phyloP scores from a whole-genome alignment of 2,329 filamentous ascomycete genomes.

The Pseudogymnoascus sp. region DNA sequence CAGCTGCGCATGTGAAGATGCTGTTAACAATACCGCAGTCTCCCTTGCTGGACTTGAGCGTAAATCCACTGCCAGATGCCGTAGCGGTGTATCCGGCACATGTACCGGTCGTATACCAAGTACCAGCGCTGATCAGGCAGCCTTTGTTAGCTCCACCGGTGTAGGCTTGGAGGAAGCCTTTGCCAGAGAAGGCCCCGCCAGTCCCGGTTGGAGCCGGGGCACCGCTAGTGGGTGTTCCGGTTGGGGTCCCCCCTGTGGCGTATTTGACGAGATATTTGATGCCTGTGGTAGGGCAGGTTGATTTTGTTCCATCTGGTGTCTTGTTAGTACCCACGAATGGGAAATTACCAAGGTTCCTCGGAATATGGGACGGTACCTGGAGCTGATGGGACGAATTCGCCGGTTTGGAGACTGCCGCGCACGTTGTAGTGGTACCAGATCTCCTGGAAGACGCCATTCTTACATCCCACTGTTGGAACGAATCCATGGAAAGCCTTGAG shows the following conservation, averaged over 20 bases:
- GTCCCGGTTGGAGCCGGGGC: conserved; percentile 27
- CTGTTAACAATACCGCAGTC: conserved; percentile 46
- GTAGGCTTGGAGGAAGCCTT: conserved; percentile 50
- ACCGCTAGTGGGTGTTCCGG: conserved; percentile 18
- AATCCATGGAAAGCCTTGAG: conserved; percentile 37
- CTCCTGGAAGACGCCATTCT: conserved; percentile 38
- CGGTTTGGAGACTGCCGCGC: conserved; percentile 41
- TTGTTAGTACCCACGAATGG: neutral
- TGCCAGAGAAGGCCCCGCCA: conserved; percentile 34
- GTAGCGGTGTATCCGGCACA: conserved; percentile 57
- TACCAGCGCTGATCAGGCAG: conserved; percentile 59
- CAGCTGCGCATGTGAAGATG: conserved; percentile 45
- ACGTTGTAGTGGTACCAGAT: conserved; percentile 47
- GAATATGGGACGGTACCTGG: conserved; percentile 11
- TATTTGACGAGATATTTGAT: conserved; percentile 48
- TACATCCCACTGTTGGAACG: conserved; percentile 36
- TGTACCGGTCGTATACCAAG: conserved; percentile 59
- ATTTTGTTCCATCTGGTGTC: conserved; percentile 23
- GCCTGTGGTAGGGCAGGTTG: conserved; percentile 51
- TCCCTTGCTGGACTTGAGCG: conserved; percentile 49
- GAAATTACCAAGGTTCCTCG: neutral
- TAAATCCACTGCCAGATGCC: conserved; percentile 31
- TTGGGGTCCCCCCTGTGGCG: conserved; percentile 20
- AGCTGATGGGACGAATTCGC: conserved; percentile 35
- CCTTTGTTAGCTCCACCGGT: conserved; percentile 42